Conservation (phyloP, 371 early-diverging fungal species). For the Mortierella sp. region DNA sequence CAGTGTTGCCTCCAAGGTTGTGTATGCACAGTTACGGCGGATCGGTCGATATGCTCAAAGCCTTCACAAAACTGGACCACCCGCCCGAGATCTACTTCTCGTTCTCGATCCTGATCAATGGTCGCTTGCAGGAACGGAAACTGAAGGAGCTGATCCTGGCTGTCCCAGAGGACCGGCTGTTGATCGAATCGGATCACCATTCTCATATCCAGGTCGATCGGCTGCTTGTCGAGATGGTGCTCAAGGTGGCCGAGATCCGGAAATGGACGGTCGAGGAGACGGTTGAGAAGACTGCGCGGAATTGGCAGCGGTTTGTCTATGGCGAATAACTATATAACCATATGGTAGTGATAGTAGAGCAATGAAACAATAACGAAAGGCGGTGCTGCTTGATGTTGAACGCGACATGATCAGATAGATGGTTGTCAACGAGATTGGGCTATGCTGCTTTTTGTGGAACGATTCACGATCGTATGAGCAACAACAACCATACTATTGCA, state of each 20-base stretch:
- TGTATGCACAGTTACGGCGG: slow-evolving; percentile 92
- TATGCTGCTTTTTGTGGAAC: no score
- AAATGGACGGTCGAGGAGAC: slow-evolving; percentile 76
- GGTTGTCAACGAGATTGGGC: no score
- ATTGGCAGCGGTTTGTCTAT: slow-evolving; percentile 75
- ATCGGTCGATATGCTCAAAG: slow-evolving; percentile 77
- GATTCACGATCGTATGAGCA: no score
- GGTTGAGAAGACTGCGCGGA: slow-evolving; percentile 64
- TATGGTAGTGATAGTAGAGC: no score
- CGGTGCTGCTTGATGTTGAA: no score
- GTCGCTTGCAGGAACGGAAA: slow-evolving; percentile 62
- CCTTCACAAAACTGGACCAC: slow-evolving; percentile 64
- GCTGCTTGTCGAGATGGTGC: slow-evolving; percentile 70
- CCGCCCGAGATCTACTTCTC: slow-evolving; percentile 70
- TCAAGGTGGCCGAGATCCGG: slow-evolving; percentile 74
- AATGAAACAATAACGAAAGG: no score
- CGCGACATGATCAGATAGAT: no score
- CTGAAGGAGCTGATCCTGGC: slow-evolving; percentile 66
- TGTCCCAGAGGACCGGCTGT: slow-evolving; percentile 80
- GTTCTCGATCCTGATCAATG: slow-evolving; percentile 74
- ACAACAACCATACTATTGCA: no score
- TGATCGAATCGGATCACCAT: slow-evolving; percentile 89
- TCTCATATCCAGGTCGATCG: slow-evolving; percentile 66
- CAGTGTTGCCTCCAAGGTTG: slow-evolving; percentile 71
- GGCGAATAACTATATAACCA: background rate